phyloP scores from a whole-genome alignment of 2,329 filamentous ascomycete species.

The Coniella vitis region DNA sequence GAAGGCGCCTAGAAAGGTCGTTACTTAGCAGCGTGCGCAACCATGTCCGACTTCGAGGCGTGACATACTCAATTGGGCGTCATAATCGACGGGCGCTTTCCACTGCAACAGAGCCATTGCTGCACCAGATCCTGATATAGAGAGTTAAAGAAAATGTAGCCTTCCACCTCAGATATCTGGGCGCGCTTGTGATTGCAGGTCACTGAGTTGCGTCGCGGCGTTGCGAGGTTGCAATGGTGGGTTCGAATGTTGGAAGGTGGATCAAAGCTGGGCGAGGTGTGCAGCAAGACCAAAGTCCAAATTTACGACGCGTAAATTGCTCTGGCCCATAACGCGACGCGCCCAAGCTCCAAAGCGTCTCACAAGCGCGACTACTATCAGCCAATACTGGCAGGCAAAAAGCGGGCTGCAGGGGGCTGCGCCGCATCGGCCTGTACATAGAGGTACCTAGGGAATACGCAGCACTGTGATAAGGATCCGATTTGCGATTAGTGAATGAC shows the following conservation, averaged over 20 bases:
- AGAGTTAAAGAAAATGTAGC: not conserved
- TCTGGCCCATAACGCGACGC: not conserved
- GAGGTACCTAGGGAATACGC: too few species aligned
- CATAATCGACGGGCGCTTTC: constrained; percentile 76
- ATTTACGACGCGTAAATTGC: constrained; percentile 4
- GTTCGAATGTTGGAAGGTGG: not conserved
- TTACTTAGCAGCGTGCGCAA: not conserved
- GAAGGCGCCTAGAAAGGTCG: constrained; percentile 56
- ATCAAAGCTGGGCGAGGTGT: not conserved
- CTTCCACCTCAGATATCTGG: not conserved
- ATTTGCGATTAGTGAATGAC: too few species aligned
- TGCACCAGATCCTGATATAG: constrained; percentile 1
- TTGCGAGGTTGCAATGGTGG: not conserved
- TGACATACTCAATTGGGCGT: constrained; percentile 69
- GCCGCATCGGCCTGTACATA: too few species aligned
- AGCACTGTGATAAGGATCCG: too few species aligned
- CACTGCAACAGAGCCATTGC: constrained; percentile 81
- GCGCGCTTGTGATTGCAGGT: not conserved
- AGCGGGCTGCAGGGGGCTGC: not conserved
- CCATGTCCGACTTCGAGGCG: constrained; percentile 3
- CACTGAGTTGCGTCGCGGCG: not conserved
- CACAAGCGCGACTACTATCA: not conserved
- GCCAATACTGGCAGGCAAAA: not conserved
- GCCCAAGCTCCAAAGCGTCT: not conserved
- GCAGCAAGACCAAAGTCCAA: not conserved